Percentiles rank a stretch among this genome's conserved stretches.
phyloP scores from a whole-genome alignment of 1,284 basidiomycete species.

The Flammula alnicola region DNA sequence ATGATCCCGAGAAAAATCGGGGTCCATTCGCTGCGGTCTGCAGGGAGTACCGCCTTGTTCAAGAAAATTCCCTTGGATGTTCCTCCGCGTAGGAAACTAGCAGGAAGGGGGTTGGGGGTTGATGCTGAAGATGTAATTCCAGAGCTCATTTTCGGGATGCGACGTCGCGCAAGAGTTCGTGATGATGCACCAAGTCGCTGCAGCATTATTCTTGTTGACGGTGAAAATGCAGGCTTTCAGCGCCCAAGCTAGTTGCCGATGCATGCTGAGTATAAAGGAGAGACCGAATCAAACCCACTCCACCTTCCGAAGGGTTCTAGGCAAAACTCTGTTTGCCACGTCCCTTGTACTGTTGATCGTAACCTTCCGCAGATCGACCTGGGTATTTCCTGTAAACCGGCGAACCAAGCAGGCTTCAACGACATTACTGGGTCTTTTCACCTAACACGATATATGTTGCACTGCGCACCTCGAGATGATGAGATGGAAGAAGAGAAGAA shows the following conservation, averaged over 20 bases:
- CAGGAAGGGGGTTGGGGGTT: constrained; percentile 51
- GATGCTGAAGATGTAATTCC: constrained; percentile 8
- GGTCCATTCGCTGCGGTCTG: constrained; percentile 53
- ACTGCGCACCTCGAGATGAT: too few species aligned
- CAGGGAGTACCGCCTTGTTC: constrained; percentile 54
- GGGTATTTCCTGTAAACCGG: too few species aligned
- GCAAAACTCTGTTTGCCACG: neutral
- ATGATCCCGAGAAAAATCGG: constrained; percentile 76
- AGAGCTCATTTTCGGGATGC: constrained; percentile 10
- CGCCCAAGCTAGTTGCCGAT: neutral
- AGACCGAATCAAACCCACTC: constrained; percentile 1
- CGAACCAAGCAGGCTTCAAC: too few species aligned
- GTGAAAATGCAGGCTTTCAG: neutral
- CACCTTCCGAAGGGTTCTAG: neutral
- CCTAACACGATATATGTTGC: too few species aligned
- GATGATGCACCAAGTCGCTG: neutral
- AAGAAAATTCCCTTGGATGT: constrained; percentile 83
- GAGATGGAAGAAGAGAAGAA: neutral
- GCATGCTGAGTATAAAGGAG: neutral
- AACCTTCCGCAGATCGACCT: neutral
- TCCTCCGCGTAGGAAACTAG: constrained; percentile 71
- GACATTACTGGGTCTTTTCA: too few species aligned
- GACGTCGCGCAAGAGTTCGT: neutral
- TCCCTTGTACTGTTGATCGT: neutral
- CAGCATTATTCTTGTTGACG: constrained; percentile 5